Conservation (phyloP, 306 rosid genomes). For the Cicer arietinum region DNA sequence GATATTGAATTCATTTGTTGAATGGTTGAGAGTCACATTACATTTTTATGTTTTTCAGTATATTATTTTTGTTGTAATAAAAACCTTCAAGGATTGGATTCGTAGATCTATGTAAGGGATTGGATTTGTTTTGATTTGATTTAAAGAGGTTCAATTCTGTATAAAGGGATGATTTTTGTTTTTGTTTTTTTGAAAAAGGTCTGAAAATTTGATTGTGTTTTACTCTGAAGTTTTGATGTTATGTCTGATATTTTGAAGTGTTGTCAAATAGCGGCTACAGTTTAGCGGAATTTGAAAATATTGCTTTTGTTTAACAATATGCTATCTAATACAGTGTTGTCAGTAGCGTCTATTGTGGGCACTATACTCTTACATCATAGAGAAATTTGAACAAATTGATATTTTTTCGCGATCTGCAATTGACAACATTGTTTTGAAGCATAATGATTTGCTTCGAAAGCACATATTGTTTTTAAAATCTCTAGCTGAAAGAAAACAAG, state of each 20-base stretch:
- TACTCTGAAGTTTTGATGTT: not conserved
- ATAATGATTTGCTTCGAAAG: not conserved
- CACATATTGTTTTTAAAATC: not conserved
- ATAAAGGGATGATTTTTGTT: not conserved
- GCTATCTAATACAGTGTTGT: not conserved
- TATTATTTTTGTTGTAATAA: not conserved
- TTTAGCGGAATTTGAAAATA: not conserved
- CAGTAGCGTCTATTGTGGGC: not conserved
- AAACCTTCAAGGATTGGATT: not conserved
- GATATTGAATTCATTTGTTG: not conserved
- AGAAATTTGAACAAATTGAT: not conserved
- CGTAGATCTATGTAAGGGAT: constrained; percentile 2
- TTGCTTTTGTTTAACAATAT: not conserved
- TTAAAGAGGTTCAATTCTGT: not conserved
- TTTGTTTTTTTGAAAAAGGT: not conserved
- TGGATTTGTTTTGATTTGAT: constrained; percentile 1
- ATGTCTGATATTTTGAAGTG: not conserved
- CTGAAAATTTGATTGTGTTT: not conserved
- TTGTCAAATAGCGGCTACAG: not conserved
- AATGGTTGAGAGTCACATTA: constrained; percentile 3
- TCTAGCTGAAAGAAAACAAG: not conserved
- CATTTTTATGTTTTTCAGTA: not conserved
- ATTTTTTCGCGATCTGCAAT: not conserved
- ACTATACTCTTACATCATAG: not conserved
- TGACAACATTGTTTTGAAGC: not conserved